Conservation (phyloP, 192 early-diverging fungal genomes). For the Linnemannia zychae region DNA sequence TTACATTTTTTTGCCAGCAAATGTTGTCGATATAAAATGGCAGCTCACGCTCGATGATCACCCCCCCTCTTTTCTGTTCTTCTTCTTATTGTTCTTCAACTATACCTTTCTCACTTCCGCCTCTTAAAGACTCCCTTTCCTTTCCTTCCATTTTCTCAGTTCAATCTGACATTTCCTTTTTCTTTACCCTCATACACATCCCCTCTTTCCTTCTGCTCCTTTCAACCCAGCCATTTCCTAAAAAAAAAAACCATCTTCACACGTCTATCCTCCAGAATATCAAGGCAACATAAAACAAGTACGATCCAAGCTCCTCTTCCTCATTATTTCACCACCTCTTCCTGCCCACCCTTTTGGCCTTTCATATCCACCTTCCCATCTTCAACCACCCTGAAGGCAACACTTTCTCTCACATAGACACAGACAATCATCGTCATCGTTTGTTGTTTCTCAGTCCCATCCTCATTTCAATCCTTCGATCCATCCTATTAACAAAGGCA, state of each 20-base stretch:
- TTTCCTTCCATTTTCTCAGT: slow-evolving; percentile 2
- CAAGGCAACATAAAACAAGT: background rate
- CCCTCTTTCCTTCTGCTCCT: background rate
- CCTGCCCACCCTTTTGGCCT: background rate
- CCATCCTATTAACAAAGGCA: background rate
- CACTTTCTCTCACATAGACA: background rate
- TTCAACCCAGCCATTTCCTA: background rate
- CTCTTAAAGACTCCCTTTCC: background rate
- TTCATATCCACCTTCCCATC: background rate
- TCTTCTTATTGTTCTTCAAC: background rate
- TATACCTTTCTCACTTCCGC: background rate
- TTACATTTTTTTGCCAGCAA: background rate
- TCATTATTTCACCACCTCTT: background rate
- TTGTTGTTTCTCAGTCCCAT: background rate
- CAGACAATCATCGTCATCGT: background rate
- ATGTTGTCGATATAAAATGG: slow-evolving; percentile 9
- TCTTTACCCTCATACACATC: background rate
- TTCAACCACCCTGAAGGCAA: background rate
- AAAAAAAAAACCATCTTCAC: background rate
- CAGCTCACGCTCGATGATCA: background rate
- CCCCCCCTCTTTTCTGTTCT: background rate
- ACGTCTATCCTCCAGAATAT: background rate
- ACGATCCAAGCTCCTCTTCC: background rate
- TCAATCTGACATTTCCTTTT: background rate
- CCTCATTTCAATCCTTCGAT: background rate